These are phyloP conservation scores for Calonectria ilicicola DNA, from an alignment of 2,329 filamentous ascomycete genomes.

Conservation along the genomic window DNA sequence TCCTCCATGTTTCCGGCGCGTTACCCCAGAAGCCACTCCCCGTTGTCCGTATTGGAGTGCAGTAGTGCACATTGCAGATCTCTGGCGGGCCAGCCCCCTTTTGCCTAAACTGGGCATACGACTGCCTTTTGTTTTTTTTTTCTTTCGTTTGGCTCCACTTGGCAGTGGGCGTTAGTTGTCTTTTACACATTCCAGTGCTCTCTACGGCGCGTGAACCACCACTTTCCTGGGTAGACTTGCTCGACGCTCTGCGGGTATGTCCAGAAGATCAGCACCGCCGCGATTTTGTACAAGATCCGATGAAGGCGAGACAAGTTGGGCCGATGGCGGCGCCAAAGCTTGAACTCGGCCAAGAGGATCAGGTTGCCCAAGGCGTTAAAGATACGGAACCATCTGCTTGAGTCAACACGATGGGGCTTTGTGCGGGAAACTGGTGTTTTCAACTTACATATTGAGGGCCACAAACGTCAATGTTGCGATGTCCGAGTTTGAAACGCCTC, in stretches of 20 bases:
- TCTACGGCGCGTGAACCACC: constrained; percentile 36
- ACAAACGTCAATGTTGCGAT: constrained; percentile 50
- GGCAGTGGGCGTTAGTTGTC: not conserved
- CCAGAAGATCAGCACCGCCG: constrained; percentile 53
- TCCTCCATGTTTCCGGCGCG: constrained; percentile 38
- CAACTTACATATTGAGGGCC: constrained; percentile 52
- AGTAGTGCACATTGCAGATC: constrained; percentile 24
- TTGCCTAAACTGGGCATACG: constrained; percentile 10
- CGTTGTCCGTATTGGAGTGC: constrained; percentile 13
- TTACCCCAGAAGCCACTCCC: constrained; percentile 34
- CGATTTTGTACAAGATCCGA: constrained; percentile 42
- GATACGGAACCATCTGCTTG: constrained; percentile 50
- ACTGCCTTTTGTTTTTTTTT: not conserved
- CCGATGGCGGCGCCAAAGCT: constrained; percentile 51
- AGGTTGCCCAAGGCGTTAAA: constrained; percentile 54
- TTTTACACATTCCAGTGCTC: constrained; percentile 8
- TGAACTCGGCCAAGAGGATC: constrained; percentile 52
- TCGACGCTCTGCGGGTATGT: constrained; percentile 55
- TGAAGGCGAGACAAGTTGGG: constrained; percentile 42
- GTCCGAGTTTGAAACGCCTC: constrained; percentile 30
- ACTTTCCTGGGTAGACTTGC: constrained; percentile 50
- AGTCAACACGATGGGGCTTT: constrained; percentile 2
- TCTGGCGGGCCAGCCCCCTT: constrained; percentile 18
- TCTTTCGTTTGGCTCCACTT: not conserved
- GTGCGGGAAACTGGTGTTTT: no score